Evolutionary conservation across 140 eudicot species (phyloP).

Genomic region (Flaveria floridana): DNA sequence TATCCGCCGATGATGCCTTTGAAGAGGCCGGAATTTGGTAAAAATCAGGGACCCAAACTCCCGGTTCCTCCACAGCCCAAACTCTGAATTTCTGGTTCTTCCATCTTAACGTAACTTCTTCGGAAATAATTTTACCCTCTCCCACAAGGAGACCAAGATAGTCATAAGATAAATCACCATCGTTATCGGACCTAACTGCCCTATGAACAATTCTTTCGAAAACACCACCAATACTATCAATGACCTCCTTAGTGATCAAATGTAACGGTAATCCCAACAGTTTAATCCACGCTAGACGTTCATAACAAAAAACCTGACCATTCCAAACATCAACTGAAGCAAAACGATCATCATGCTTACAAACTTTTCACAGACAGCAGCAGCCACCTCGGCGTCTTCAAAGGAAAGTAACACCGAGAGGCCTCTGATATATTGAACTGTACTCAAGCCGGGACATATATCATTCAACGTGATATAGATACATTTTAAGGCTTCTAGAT

Average conservation of each 20-base stretch:
- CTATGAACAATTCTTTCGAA: background rate
- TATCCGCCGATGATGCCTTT: no score
- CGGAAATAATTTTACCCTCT: background rate
- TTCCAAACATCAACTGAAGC: background rate
- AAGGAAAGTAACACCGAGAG: background rate
- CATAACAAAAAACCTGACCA: background rate
- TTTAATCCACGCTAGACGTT: background rate
- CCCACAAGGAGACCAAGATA: background rate
- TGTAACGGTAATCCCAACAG: background rate
- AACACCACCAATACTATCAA: background rate
- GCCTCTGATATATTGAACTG: background rate
- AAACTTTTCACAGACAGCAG: background rate
- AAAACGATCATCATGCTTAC: background rate
- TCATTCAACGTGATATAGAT: background rate
- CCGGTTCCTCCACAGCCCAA: background rate
- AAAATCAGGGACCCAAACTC: background rate
- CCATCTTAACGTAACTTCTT: background rate
- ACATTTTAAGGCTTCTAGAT: background rate
- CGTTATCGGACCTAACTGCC: background rate
- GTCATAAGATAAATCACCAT: background rate
- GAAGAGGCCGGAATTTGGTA: background rate
- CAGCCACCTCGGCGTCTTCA: background rate
- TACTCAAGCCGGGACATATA: background rate
- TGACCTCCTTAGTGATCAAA: no score
- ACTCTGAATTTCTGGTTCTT: background rate